Conservation (phyloP, 176 grass and related monocot species). For the Bolboschoenus planiculmis region DNA sequence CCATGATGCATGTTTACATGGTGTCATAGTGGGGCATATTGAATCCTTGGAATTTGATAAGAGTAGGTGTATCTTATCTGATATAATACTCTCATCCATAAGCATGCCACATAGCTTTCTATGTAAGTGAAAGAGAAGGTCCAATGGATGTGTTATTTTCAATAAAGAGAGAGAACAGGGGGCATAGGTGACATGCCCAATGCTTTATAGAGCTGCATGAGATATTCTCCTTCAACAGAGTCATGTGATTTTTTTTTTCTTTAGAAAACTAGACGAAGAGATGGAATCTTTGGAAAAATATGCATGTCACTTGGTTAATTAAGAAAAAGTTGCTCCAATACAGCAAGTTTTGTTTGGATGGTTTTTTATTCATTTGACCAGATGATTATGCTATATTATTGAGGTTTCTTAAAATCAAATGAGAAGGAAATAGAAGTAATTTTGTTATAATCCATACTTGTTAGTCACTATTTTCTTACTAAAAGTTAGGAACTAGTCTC, state of each 20-base stretch:
- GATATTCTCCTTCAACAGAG: not conserved
- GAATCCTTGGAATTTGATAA: not conserved
- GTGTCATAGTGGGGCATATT: not conserved
- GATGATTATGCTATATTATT: too few relatives aligned
- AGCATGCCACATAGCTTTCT: not conserved
- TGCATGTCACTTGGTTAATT: not conserved
- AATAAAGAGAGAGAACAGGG: not conserved
- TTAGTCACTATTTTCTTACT: too few relatives aligned
- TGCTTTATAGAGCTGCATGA: not conserved
- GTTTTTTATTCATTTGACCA: too few relatives aligned
- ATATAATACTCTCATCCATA: not conserved
- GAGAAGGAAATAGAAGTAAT: too few relatives aligned
- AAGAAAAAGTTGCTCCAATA: not conserved
- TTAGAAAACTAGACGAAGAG: not conserved
- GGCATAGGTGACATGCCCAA: not conserved
- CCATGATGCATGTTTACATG: not conserved
- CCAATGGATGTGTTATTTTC: not conserved
- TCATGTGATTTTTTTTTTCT: not conserved
- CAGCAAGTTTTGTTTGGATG: too few relatives aligned
- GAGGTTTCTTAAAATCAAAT: too few relatives aligned
- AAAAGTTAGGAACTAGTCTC: too few relatives aligned
- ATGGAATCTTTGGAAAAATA: not conserved
- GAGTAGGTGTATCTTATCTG: not conserved
- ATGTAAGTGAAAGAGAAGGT: not conserved
- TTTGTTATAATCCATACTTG: too few relatives aligned